Conservation (phyloP, 371 early-diverging fungal genomes). For the Phascolomyces articulosus region DNA sequence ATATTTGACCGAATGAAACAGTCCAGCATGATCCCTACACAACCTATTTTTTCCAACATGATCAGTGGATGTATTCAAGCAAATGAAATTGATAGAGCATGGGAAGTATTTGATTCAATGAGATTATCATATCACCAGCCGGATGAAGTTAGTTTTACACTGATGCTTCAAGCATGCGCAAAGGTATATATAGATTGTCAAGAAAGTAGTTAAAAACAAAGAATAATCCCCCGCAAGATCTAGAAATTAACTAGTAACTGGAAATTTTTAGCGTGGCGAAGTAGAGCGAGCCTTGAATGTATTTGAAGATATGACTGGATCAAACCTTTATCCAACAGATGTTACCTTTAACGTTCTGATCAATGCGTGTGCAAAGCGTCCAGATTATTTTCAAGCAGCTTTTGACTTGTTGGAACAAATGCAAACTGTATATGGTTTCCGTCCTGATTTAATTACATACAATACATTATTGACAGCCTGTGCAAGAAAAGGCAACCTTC, state of each 20-base stretch:
- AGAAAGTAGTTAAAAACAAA: too few species aligned
- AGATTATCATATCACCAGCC: conserved; percentile 78
- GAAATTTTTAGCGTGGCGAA: conserved; percentile 49
- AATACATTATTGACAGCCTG: conserved; percentile 81
- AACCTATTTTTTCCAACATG: conserved; percentile 76
- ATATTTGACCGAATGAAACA: conserved; percentile 76
- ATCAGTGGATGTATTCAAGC: conserved; percentile 83
- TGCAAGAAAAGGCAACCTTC: conserved; percentile 66
- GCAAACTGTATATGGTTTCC: conserved; percentile 76
- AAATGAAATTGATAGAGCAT: conserved; percentile 75
- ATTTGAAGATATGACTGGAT: conserved; percentile 80
- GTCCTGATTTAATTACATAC: conserved; percentile 78
- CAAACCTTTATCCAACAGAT: conserved; percentile 72
- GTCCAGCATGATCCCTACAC: conserved; percentile 44
- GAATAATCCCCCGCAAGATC: too few species aligned
- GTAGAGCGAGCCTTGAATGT: conserved; percentile 84
- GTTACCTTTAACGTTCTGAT: conserved; percentile 88
- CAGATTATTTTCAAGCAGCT: conserved; percentile 82
- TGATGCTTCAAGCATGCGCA: conserved; percentile 94
- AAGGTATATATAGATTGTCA: conserved; percentile 37
- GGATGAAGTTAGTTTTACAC: conserved; percentile 76
- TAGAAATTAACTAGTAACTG: too few species aligned
- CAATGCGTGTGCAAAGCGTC: conserved; percentile 80
- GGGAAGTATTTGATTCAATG: conserved; percentile 92
- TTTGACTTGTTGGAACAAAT: conserved; percentile 84